Percentiles rank a stretch among this genome's conserved stretches.
phyloP scores from a whole-genome alignment of 2,329 filamentous ascomycete genomes.

The Sclerotinia sclerotiorum region DNA sequence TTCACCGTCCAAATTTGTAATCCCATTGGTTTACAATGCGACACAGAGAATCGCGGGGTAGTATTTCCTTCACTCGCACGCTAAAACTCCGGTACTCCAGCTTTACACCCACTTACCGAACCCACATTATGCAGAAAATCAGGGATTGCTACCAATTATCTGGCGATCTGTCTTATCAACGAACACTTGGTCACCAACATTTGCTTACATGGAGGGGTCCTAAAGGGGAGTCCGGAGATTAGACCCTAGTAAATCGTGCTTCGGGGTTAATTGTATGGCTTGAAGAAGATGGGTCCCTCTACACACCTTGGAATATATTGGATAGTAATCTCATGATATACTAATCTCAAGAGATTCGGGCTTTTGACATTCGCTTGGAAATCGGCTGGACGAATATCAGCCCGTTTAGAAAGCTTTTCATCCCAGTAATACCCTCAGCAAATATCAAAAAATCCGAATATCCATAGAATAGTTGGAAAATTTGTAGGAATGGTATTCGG shows the following conservation, averaged over 20 bases:
- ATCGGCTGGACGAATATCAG: too few species aligned
- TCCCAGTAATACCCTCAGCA: too few species aligned
- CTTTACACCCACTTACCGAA: not conserved
- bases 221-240: constrained; percentile 9
- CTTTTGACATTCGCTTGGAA: too few species aligned
- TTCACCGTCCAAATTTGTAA: not conserved
- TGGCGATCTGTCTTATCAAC: not conserved
- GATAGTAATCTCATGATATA: too few species aligned
- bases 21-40: not conserved
- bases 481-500: too few species aligned
- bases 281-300: not conserved
- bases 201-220: not conserved
- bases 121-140: not conserved
- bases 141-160: not conserved
- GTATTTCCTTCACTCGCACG: not conserved
- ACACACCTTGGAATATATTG: too few species aligned
- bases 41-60: not conserved
- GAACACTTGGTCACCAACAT: constrained; percentile 5
- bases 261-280: not conserved
- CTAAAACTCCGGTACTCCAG: not conserved
- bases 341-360: too few species aligned
- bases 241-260: constrained; percentile 13
- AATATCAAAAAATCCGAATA: too few species aligned
- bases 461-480: too few species aligned
- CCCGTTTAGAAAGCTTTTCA: too few species aligned